phyloP scores from a whole-genome alignment of 768 basidiomycete species.

The Peribolospora baueri region DNA sequence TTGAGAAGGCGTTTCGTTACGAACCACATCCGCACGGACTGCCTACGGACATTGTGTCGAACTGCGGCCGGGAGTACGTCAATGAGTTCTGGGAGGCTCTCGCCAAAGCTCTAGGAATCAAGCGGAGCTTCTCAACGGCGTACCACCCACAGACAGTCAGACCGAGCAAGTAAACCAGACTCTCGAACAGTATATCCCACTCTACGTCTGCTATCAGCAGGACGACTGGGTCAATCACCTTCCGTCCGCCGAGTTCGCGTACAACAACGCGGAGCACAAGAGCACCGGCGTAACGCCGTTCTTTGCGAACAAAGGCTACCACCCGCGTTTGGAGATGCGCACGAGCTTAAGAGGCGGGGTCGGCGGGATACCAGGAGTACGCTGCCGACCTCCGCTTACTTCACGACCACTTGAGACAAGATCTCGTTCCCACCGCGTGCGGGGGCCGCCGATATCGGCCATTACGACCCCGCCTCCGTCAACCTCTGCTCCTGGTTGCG shows the following conservation, averaged over 20 bases:
- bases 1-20: too few species aligned
- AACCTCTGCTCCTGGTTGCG: too few species aligned
- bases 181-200: slow-evolving; percentile 22
- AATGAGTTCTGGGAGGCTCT: slow-evolving; percentile 1
- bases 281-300: slow-evolving; percentile 19
- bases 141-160: slow-evolving; percentile 26
- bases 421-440: too few species aligned
- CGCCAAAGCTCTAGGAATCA: slow-evolving; percentile 9
- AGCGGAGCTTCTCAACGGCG: slow-evolving; percentile 21
- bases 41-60: slow-evolving; percentile 13
- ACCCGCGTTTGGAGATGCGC: not conserved
- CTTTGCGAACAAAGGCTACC: slow-evolving; percentile 7
- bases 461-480: too few species aligned
- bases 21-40: slow-evolving; percentile 8
- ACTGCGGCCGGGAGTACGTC: slow-evolving; percentile 14
- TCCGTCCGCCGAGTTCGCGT: slow-evolving; percentile 17
- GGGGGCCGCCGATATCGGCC: too few species aligned
- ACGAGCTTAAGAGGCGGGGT: too few species aligned
- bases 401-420: too few species aligned
- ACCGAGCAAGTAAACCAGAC: slow-evolving; percentile 25
- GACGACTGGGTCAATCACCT: slow-evolving; percentile 21
- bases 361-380: too few species aligned
- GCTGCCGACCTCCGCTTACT: too few species aligned
- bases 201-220: slow-evolving; percentile 19
- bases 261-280: slow-evolving; percentile 18